These are phyloP conservation scores for Panaeolus papilionaceus DNA, from an alignment of 768 basidiomycete genomes.

Conservation along the genomic window DNA sequence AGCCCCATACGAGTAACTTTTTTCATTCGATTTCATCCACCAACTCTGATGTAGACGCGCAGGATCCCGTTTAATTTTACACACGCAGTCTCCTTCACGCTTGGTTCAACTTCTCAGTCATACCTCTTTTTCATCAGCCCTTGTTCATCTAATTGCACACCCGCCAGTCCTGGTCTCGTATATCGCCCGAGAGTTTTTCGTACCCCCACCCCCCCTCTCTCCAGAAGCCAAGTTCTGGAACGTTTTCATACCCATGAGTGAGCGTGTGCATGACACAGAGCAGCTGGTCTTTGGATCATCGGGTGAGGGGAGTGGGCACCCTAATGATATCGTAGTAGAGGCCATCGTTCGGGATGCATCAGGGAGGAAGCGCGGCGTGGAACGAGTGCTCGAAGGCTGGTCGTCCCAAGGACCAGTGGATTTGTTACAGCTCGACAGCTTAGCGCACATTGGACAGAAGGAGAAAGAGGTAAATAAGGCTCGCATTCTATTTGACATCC, in stretches of 20 bases:
- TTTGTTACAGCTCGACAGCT: conserved; percentile 54
- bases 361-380: conserved; percentile 59
- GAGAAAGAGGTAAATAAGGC: conserved; percentile 39
- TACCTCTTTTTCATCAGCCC: conserved; percentile 66
- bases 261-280: conserved; percentile 64
- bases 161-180: conserved; percentile 73
- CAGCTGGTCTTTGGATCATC: conserved; percentile 61
- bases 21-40: background rate
- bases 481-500: background rate
- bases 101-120: conserved; percentile 63
- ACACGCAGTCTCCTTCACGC: conserved; percentile 53
- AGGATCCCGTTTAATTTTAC: conserved; percentile 61
- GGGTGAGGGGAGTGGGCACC: conserved; percentile 55
- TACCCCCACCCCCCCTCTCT: conserved; percentile 70
- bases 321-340: conserved; percentile 66
- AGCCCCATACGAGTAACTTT: conserved; percentile 54
- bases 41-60: background rate
- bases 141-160: conserved; percentile 71
- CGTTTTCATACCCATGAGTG: conserved; percentile 74
- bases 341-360: conserved; percentile 55
- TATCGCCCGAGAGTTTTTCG: conserved; percentile 73
- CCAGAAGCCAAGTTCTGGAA: conserved; percentile 79
- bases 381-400: conserved; percentile 74
- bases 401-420: conserved; percentile 44
- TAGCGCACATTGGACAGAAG: conserved; percentile 55